Evolutionary conservation across 2,329 filamentous ascomycete species (phyloP).

Genomic region (Xylaria sp.): DNA sequence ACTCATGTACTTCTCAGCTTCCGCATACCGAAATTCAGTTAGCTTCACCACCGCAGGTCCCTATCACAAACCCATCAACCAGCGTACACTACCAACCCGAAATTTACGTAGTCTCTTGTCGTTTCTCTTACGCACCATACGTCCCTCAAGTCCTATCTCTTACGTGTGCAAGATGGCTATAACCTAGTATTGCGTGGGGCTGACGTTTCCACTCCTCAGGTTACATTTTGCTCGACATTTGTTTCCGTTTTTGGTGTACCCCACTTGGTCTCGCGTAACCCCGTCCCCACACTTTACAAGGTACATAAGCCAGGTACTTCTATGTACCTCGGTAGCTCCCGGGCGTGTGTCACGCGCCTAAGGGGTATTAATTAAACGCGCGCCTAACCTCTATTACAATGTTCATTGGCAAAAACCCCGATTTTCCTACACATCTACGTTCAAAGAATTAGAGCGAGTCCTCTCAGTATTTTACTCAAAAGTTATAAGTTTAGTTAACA

Average conservation of each 20-base stretch:
- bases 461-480: background rate
- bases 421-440: background rate
- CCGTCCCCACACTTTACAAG: background rate
- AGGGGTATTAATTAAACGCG: background rate
- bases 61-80: background rate
- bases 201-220: background rate
- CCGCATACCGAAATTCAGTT: background rate
- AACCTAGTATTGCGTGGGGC: background rate
- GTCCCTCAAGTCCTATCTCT: background rate
- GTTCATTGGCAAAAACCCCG: background rate
- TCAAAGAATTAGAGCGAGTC: background rate
- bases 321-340: conserved; percentile 4
- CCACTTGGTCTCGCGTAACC: background rate
- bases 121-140: background rate
- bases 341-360: background rate
- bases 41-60: background rate
- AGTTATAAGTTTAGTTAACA: background rate
- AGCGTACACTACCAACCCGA: background rate
- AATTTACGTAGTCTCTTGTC: background rate
- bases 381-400: background rate
- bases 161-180: background rate
- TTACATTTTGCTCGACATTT: background rate
- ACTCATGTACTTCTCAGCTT: background rate
- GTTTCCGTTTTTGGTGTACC: background rate
- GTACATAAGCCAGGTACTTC: background rate